These are phyloP conservation scores for Fusarium sp. DNA, from an alignment of 2,329 filamentous ascomycete species.

Conservation along the genomic window DNA sequence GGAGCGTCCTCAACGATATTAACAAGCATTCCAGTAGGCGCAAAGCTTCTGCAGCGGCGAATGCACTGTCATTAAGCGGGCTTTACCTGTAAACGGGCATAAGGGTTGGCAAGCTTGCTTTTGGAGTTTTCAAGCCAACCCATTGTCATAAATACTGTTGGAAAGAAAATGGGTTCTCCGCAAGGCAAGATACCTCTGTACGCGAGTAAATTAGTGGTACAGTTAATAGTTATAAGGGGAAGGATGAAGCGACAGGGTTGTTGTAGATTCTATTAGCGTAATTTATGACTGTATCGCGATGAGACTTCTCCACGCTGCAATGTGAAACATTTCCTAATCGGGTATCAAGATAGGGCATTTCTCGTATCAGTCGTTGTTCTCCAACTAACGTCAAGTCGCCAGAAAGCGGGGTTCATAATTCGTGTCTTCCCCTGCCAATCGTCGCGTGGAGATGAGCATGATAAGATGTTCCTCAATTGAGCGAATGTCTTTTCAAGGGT, in stretches of 20 bases:
- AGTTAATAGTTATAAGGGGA: fast-evolving
- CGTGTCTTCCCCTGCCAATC: not conserved
- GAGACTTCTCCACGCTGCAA: not conserved
- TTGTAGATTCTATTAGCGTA: not conserved
- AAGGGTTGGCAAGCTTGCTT: not conserved
- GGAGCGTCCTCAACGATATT: not conserved
- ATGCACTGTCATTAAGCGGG: not conserved
- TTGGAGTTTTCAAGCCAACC: fast-evolving
- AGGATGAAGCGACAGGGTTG: not conserved
- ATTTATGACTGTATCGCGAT: not conserved
- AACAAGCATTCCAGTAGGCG: not conserved
- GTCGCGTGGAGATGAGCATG: not conserved
- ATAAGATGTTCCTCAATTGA: not conserved
- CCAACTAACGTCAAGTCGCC: not conserved
- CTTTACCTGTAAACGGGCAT: too few species aligned
- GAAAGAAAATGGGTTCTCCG: not conserved
- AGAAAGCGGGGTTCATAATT: not conserved
- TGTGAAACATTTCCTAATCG: not conserved
- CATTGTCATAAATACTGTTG: not conserved
- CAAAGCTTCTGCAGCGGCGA: not conserved
- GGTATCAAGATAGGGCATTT: not conserved
- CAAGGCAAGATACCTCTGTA: not conserved
- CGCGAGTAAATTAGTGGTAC: fast-evolving
- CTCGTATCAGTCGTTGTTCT: not conserved
- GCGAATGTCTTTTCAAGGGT: not conserved